Evolutionary conservation across 139 green algal genomes (phyloP).

Genomic region (Zygnema circumcarinatum): DNA sequence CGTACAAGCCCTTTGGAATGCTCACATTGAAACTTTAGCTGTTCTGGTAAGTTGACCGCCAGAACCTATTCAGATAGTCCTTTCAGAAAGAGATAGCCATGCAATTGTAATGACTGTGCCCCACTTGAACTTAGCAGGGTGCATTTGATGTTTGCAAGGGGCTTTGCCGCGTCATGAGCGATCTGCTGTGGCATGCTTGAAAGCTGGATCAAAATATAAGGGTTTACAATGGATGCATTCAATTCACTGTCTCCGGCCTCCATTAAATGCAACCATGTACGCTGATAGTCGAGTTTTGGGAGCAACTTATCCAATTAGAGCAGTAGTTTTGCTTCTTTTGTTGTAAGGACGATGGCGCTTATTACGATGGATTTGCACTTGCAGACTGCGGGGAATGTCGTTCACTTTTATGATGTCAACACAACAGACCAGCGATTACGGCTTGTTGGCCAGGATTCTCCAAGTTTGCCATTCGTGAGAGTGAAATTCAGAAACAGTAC

Average conservation of each 20-base stretch:
- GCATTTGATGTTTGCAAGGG: conserved; percentile 4
- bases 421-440: conserved; percentile 42
- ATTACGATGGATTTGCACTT: too few species aligned
- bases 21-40: conserved; percentile 35
- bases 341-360: too few species aligned
- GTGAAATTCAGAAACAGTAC: conserved; percentile 51
- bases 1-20: conserved; percentile 45
- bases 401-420: conserved; percentile 59
- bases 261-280: too few species aligned
- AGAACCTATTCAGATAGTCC: background rate
- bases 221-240: too few species aligned
- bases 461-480: background rate
- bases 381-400: conserved; percentile 39
- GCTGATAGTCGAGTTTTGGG: too few species aligned
- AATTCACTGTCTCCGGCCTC: too few species aligned
- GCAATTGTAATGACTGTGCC: background rate
- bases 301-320: too few species aligned
- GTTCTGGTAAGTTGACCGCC: conserved; percentile 43
- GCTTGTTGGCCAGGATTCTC: conserved; percentile 17
- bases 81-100: background rate
- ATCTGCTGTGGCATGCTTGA: conserved; percentile 22
- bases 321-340: too few species aligned
- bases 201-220: too few species aligned
- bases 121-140: background rate
- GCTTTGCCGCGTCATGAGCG: background rate